These are phyloP conservation scores for Plasmopara halstedii DNA, from an alignment of 352 stramenopile genomes.

Conservation along the genomic window DNA sequence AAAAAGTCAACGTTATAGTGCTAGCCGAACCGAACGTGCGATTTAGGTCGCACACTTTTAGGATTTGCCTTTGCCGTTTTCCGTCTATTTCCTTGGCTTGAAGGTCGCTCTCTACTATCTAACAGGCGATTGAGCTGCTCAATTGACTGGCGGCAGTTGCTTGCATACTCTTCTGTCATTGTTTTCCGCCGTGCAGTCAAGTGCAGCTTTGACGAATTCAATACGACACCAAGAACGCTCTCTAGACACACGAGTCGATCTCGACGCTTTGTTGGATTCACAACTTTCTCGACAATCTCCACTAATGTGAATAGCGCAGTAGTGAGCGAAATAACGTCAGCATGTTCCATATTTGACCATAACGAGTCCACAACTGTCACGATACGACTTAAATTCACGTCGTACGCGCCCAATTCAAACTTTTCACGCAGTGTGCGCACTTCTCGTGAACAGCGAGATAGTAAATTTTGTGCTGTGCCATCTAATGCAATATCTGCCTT, in stretches of 20 bases:
- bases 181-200: conserved; percentile 21
- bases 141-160: conserved; percentile 37
- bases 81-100: not conserved
- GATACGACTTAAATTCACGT: conserved; percentile 35
- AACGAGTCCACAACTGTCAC: conserved; percentile 42
- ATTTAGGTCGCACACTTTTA: conserved; percentile 1
- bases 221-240: conserved; percentile 29
- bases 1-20: too few relatives aligned
- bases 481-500: conserved; percentile 8
- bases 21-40: conserved; percentile 35
- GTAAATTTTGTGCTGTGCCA: conserved; percentile 21
- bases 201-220: conserved; percentile 18
- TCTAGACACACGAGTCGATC: conserved; percentile 48
- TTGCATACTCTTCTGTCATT: conserved; percentile 34
- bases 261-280: conserved; percentile 21
- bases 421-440: conserved; percentile 29
- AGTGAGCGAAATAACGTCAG: conserved; percentile 26
- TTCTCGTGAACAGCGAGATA: conserved; percentile 22
- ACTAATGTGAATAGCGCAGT: conserved; percentile 34
- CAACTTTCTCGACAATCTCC: conserved; percentile 37
- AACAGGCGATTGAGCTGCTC: conserved; percentile 19
- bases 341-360: conserved; percentile 24
- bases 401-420: conserved; percentile 33
- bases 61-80: not conserved
- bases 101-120: not conserved